Evolutionary conservation across 306 rosid species (phyloP), one percentile per base, ranked within the genome.

Genomic region (Elaeagnus macrophylla): DNA sequence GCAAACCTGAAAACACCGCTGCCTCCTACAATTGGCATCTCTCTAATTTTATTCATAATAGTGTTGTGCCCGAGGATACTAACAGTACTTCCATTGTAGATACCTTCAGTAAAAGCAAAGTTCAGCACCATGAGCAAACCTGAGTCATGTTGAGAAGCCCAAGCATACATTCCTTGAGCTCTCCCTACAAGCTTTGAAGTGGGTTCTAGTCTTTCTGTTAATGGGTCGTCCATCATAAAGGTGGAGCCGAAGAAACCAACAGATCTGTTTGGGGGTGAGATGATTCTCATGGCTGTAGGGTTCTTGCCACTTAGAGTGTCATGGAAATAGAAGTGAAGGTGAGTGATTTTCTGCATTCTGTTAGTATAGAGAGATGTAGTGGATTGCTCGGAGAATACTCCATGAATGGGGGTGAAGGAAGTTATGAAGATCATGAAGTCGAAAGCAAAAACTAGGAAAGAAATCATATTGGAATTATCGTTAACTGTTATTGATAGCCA

Each of bases 281-380:
- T 25, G 15, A 39, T 45, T 8, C 12, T 16, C 20, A 37, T 20
- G 1, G 59, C 59, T 12, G 46, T 39, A 5, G 46, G 45, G 19
- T 54, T 37, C 16, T 9, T 39, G 1, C 59, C 46, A 12, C 45
- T 54, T 43, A 54, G 17, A 12, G 15, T 45, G 49, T 13, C 49
- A 17, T 45, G 49, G 49, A 45, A 45, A 17, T 11, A 45, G 49
- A 45, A 45, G 49, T 45, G 49, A 13, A 45, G 49, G 49, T 45
- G 49, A 9, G 18, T 12, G 15, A 45, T 15, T 14, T 45, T 45
- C 49, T 45, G 32, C 2, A 25, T 25, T 25, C 32, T 25, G 32
- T 25, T 25, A 25, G 32, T 25, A 25, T 25, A 25, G 32, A 25
- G 32, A 25, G 32, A 25, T 25, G 32, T 5, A 25, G 32, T 25